Percentiles rank a stretch among this genome's conserved stretches.
Conservation (phyloP, 2,329 filamentous ascomycete species). For the Camillea tinctor region DNA sequence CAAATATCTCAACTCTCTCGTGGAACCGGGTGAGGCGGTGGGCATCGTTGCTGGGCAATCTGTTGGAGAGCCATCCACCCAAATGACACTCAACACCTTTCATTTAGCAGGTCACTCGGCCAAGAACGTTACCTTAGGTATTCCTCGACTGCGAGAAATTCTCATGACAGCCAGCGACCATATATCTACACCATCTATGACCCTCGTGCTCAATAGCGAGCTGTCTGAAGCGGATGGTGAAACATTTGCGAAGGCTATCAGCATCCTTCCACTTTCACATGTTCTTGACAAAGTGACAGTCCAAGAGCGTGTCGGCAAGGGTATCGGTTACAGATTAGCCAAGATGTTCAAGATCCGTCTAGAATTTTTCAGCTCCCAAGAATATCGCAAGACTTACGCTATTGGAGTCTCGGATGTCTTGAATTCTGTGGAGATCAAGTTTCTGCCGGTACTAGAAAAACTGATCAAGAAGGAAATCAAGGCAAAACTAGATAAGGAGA, state of each 20-base stretch:
- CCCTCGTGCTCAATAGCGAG: slow-evolving; percentile 72
- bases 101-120: slow-evolving; percentile 97
- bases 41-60: slow-evolving; percentile 97
- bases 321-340: slow-evolving; percentile 65
- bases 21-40: slow-evolving; percentile 94
- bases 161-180: slow-evolving; percentile 92
- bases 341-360: slow-evolving; percentile 84
- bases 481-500: slow-evolving; percentile 67
- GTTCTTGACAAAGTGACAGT: slow-evolving; percentile 80
- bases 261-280: slow-evolving; percentile 77
- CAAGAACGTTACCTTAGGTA: slow-evolving; percentile 98
- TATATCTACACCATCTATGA: slow-evolving; percentile 91
- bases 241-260: slow-evolving; percentile 88
- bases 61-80: slow-evolving; percentile 93
- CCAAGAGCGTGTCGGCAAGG: slow-evolving; percentile 74
- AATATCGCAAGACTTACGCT: slow-evolving; percentile 84
- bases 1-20: slow-evolving; percentile 88
- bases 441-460: slow-evolving; percentile 70
- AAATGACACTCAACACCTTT: slow-evolving; percentile 99
- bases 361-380: slow-evolving; percentile 77
- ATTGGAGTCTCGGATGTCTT: slow-evolving; percentile 78
- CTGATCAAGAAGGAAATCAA: slow-evolving; percentile 77
- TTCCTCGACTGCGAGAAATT: slow-evolving; percentile 94
- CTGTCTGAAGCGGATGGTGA: slow-evolving; percentile 67
- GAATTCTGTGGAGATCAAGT: slow-evolving; percentile 73